A percentile compares a stretch with the other conserved stretches of the same genome.
Conservation (phyloP, 108 stramenopile species). For the Cyclostephanos invisitatus region DNA sequence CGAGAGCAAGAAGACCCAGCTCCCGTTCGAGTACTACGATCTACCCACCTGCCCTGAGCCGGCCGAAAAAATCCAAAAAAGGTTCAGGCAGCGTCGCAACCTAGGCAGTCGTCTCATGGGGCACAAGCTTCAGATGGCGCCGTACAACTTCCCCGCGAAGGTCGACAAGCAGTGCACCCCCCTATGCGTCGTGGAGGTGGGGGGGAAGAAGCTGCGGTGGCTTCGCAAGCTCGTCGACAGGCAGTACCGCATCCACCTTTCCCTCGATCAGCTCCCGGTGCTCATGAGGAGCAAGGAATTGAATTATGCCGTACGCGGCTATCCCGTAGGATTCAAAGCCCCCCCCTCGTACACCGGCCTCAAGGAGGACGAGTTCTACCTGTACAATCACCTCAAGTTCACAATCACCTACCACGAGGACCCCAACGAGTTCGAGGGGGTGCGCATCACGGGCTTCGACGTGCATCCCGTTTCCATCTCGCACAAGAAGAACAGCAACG, state of each 20-base stretch:
- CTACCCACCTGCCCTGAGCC: slow-evolving; percentile 81
- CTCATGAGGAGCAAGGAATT: slow-evolving; percentile 75
- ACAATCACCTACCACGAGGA: slow-evolving; percentile 80
- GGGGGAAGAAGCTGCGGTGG: slow-evolving; percentile 65
- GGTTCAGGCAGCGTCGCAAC: slow-evolving; percentile 65
- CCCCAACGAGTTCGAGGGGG: slow-evolving; percentile 66
- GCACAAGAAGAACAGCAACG: slow-evolving; percentile 55
- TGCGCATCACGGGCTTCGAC: slow-evolving; percentile 94
- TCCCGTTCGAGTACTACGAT: slow-evolving; percentile 95
- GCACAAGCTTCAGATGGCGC: slow-evolving; percentile 62
- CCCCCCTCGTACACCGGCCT: slow-evolving; percentile 56
- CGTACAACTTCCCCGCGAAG: slow-evolving; percentile 58
- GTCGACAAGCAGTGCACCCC: slow-evolving; percentile 59
- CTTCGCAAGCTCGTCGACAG: slow-evolving; percentile 85
- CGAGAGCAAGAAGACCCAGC: slow-evolving; percentile 80
- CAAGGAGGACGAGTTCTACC: slow-evolving; percentile 62
- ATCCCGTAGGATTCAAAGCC: slow-evolving; percentile 83
- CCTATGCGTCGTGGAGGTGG: slow-evolving; percentile 58
- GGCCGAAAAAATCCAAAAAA: slow-evolving; percentile 41
- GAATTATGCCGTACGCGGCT: slow-evolving; percentile 81
- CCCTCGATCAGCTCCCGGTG: slow-evolving; percentile 84
- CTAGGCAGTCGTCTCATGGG: slow-evolving; percentile 76
- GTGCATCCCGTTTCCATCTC: slow-evolving; percentile 87
- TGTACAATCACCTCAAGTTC: slow-evolving; percentile 94
- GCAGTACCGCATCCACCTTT: slow-evolving; percentile 93